Base-by-base conservation (phyloP, 805 yeast genomes). In the Pichia scutulata region DNA sequence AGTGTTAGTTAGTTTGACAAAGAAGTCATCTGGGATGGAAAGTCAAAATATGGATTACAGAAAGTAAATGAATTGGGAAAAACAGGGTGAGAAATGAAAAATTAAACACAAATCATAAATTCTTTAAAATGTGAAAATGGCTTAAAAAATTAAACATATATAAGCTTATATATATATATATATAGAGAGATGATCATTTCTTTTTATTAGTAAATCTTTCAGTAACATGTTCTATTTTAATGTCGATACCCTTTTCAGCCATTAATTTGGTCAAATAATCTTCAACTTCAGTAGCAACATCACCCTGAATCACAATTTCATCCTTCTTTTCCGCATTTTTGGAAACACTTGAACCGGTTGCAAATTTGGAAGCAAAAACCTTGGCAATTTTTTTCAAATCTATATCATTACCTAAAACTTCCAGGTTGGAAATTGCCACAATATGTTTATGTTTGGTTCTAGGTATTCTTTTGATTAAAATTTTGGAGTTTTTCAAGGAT, bases 301-400 rank as follows among this genome's bases (percentile, higher is more conserved):
- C 98, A 60, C 98, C 98, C 71, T 90, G 97, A 52, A 90, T 84
- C 52, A 88, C 78, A 50, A 90, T 80, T 63, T 90, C 98, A 55
- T 92, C 97, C 65, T 86, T 87, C 70, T 90, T 90, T 57, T 90
- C 98, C 4, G 82, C 89, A 56, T 81, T 86, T 69, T 90, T 90
- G 4, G 89, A 82, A 14, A 90, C 96, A 22, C 93, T 82, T 26
- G 97, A 92, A 47, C 98, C 98, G 9, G 97, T 90, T 14, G 98
- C 98, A 64, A 92, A 90, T 67, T 86, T 89, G 36, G 93, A 84
- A 0, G 97, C 93, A 68, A 92, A 90, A 0, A 89, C 82, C 74
- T 92, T 92, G 43, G 96, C 86, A 57, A 89, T 74, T 64, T 89
- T 90, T 72, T 90, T 90, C 80, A 87, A 77, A 64, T 90, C 97